Conservation (phyloP, 1,139 yeast species). For the Saccharomyces hybrid region DNA sequence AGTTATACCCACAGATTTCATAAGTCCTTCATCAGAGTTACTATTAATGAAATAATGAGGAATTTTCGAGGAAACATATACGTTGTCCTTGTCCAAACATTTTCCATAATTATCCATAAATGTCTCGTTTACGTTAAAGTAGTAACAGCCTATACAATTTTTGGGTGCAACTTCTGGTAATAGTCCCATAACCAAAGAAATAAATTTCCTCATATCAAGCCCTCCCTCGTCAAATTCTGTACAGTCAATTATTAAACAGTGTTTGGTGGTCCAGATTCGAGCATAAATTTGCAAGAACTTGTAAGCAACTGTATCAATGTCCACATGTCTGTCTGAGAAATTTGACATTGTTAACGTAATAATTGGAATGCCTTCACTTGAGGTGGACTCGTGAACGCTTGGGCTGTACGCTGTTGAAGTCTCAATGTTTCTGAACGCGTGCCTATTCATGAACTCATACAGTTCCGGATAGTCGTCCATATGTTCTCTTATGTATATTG, state of each 20-base stretch:
- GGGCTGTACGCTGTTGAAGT: conserved; percentile 25
- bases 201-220: conserved; percentile 22
- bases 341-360: conserved; percentile 47
- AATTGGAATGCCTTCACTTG: conserved; percentile 67
- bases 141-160: conserved; percentile 52
- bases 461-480: conserved; percentile 45
- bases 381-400: conserved; percentile 56
- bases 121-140: conserved; percentile 52
- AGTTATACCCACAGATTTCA: conserved; percentile 46
- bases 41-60: conserved; percentile 36
- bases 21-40: conserved; percentile 42
- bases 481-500: conserved; percentile 43
- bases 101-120: conserved; percentile 35
- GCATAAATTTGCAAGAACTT: conserved; percentile 60
- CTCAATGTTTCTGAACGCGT: conserved; percentile 50
- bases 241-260: conserved; percentile 58
- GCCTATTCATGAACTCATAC: conserved; percentile 68
- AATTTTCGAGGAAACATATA: conserved; percentile 15
- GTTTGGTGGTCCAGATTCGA: conserved; percentile 68
- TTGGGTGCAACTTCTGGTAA: conserved; percentile 42
- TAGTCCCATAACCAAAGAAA: conserved; percentile 34
- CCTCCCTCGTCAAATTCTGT: conserved; percentile 45
- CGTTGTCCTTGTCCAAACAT: conserved; percentile 18
- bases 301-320: conserved; percentile 51
- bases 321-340: conserved; percentile 40